phyloP scores from a whole-genome alignment of 495 filamentous ascomycete species.

The Poronia punctata region DNA sequence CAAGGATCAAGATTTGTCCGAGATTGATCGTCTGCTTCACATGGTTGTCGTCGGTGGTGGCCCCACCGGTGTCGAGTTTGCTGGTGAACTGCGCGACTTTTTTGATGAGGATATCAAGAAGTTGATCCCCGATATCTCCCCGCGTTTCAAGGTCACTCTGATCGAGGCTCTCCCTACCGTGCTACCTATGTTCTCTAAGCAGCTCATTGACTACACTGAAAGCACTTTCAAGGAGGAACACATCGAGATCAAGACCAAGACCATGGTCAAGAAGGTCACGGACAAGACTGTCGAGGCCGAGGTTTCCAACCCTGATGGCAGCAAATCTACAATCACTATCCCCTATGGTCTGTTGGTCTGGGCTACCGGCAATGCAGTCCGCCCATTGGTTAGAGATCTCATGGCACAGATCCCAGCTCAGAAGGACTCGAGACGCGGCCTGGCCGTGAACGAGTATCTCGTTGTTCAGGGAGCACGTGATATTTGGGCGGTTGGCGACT shows the following conservation, averaged over 20 bases:
- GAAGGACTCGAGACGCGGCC: constrained; percentile 87
- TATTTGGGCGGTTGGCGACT: constrained; percentile 80
- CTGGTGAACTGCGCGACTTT: constrained; percentile 97
- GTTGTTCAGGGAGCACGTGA: constrained; percentile 95
- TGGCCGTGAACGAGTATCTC: constrained; percentile 96
- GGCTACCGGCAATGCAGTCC: constrained; percentile 95
- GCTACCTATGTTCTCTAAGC: constrained; percentile 97
- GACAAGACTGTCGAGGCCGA: constrained; percentile 93
- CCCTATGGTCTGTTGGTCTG: constrained; percentile 96
- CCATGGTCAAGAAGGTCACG: constrained; percentile 95
- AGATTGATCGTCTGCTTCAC: constrained; percentile 89
- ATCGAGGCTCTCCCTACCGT: constrained; percentile 98
- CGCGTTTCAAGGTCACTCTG: constrained; percentile 93
- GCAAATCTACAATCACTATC: constrained; percentile 70
- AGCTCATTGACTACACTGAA: constrained; percentile 98
- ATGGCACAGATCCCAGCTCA: constrained; percentile 90
- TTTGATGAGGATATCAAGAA: constrained; percentile 96
- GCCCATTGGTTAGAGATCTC: constrained; percentile 79
- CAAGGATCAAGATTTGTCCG: constrained; percentile 89
- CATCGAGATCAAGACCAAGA: constrained; percentile 95
- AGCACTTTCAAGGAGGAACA: constrained; percentile 97
- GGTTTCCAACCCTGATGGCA: constrained; percentile 75
- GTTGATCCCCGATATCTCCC: constrained; percentile 90
- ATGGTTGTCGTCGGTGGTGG: constrained; percentile 99
- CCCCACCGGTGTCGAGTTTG: constrained; percentile 96